Base-by-base conservation (phyloP, 2,329 filamentous ascomycete genomes). In the Ophiocordyceps camponoti-leonardi region DNA sequence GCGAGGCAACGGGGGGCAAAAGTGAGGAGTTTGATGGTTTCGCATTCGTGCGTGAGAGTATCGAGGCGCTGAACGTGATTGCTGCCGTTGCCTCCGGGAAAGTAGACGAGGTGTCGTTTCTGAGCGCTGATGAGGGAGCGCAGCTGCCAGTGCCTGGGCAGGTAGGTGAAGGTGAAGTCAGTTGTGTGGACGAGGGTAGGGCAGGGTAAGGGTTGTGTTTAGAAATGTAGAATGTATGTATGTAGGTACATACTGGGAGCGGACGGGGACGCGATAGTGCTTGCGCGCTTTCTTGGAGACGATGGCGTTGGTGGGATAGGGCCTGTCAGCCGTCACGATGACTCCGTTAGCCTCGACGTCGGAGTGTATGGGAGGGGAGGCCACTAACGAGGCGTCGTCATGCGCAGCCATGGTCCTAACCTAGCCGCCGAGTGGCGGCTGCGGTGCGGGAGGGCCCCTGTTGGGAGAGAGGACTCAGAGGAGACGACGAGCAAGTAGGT, bases 111-210 rank as follows among this genome's bases (percentile, higher is more conserved):
- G 61, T 88, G 77, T 41, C 78, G 72, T 56, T 84, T 77, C 52
- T 86, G 80, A 23, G 81, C 82, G 61, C 85, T 90, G 58, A 96
- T 83, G 53, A 94, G 80, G 53, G 93, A 90, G 46, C 90, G 85
- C 42, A 98, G 72, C 65, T 92, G 85, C 79, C 83, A 88, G 64
- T 92, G 85, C 52, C 83, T 88, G 55, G 11, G 42, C 11, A 22
- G 10, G 16, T 4, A 31, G 19, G 2, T 28, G 18, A 28, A 11
- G 5, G 11, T 11, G 5, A 14, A 28, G 41, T 22, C 4, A n/a
- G 3, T 12, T 2, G 4, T 5, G 5, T 6, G 11, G 22, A 22
- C 13, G 3, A 16, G 16, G 13, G 23, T 11, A 19, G n/a, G 16
- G 16, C 10, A 16, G 37, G 37, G 37, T 6, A 18, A 16, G 37